Conservation (phyloP, 495 filamentous ascomycete genomes). For the Neurospora sp. region DNA sequence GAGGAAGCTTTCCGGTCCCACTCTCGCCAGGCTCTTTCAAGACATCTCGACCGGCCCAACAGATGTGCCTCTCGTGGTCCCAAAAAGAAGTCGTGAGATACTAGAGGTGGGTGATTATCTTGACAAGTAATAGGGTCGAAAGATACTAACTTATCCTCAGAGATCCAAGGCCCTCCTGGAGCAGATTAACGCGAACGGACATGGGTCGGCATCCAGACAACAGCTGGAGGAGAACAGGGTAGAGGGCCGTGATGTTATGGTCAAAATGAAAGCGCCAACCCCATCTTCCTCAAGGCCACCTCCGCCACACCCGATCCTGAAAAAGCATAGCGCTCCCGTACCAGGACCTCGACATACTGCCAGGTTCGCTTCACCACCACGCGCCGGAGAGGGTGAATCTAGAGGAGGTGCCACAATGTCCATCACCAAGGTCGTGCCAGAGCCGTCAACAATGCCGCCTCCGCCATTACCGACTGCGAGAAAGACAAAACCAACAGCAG, state of each 20-base stretch:
- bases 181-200: conserved; percentile 3
- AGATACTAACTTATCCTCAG: neutral
- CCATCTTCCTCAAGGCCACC: conserved; percentile 22
- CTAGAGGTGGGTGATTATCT: conserved; percentile 25
- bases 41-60: conserved; percentile 39
- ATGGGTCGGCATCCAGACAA: neutral
- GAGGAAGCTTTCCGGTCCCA: conserved; percentile 32
- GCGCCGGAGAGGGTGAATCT: conserved; percentile 26
- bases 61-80: conserved; percentile 36
- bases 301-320: conserved; percentile 40
- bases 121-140: neutral
- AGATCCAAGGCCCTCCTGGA: neutral
- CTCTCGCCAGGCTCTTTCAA: conserved; percentile 37
- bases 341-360: conserved; percentile 42
- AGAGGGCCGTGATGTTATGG: neutral
- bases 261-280: conserved; percentile 16
- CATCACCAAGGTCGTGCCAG: conserved; percentile 6
- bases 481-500: neutral
- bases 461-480: conserved; percentile 2
- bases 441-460: conserved; percentile 13
- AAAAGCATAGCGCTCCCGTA: conserved; percentile 40
- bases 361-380: conserved; percentile 40
- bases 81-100: conserved; percentile 32
- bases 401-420: conserved; percentile 13
- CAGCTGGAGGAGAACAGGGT: conserved; percentile 3